phyloP scores from a whole-genome alignment of 2,329 filamentous ascomycete genomes.

The Alternaria alternata region DNA sequence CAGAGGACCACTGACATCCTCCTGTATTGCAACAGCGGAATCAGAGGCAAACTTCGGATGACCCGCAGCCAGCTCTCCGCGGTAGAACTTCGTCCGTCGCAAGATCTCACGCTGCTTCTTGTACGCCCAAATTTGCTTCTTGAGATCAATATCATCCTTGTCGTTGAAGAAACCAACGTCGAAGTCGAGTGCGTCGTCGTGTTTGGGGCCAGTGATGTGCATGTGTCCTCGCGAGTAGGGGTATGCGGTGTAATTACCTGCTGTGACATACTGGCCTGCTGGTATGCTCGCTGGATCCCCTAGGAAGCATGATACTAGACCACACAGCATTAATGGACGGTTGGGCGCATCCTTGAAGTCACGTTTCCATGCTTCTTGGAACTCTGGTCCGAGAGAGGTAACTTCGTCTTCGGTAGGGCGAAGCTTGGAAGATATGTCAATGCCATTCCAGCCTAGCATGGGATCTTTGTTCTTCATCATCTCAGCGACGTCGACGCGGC shows the following conservation, averaged over 20 bases:
- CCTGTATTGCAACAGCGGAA: conserved; percentile 25
- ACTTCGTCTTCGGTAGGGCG: conserved; percentile 64
- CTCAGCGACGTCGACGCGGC: conserved; percentile 56
- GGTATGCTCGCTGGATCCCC: conserved; percentile 42
- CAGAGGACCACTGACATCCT: conserved; percentile 19
- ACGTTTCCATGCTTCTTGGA: conserved; percentile 63
- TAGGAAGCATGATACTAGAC: conserved; percentile 45
- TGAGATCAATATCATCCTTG: conserved; percentile 64
- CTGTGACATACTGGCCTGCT: conserved; percentile 61
- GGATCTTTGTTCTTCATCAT: conserved; percentile 59
- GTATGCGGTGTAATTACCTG: conserved; percentile 65
- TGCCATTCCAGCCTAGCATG: conserved; percentile 65
- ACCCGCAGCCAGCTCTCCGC: conserved; percentile 45
- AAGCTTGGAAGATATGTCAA: conserved; percentile 65
- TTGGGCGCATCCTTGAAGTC: conserved; percentile 61
- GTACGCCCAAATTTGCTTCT: conserved; percentile 69
- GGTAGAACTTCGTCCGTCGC: conserved; percentile 62
- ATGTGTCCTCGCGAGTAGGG: conserved; percentile 69
- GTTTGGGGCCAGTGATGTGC: conserved; percentile 63
- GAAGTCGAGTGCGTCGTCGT: conserved; percentile 61
- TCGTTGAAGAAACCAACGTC: conserved; percentile 66
- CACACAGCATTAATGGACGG: conserved; percentile 60
- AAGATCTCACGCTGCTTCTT: conserved; percentile 70
- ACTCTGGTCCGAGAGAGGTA: conserved; percentile 61
- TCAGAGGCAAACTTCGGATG: conserved; percentile 34